Base-by-base conservation (phyloP, 2,329 filamentous ascomycete genomes). In the Penicillium decumbens region DNA sequence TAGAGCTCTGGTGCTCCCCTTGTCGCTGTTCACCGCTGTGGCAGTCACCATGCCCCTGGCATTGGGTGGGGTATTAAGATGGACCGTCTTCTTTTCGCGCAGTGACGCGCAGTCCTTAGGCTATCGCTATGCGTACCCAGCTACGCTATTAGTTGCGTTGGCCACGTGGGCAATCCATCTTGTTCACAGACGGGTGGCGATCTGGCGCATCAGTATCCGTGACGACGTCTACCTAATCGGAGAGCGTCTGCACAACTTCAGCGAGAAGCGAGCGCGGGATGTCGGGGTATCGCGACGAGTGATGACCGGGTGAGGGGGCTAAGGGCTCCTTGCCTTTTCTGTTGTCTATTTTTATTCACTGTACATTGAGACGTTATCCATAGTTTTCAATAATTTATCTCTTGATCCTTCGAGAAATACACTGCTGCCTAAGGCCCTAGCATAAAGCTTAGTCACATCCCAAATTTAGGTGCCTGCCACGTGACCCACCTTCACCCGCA, bases 161-260 rank as follows among this genome's bases (percentile, higher is more conserved):
- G 64, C 80, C 7, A 72, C 72, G 24, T 70, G 77, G 47, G 64
- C 74, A 1, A 47, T 63, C 38, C 65, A 67, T 49, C 44, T 72
- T 29, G 54, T 72, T 28, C 57, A 65, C 6, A 72, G 79, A 40
- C 79, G 89, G 45, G 79, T 93, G 44, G 80, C 81, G 41, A 75
- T 82, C 18, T 97, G 92, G 91, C 83, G 88, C 61, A 78, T 84
- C 49, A 82, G 85, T 50, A 89, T 98, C 41, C 79, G 89, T 33
- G 95, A 98, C 68, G 95, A 98, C 71, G 91, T 95, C 0, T 98
- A 98, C 68, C 75, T 98, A 39, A 93, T 97, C 64, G 93, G 93
- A 2, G 92, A 98, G 73, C 77, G 91, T 51, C 72, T 98, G 63
- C 95, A 98, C 73, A 98, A 98, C 69, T 95, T 96, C 71, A 88